Evolutionary conservation across 1,284 basidiomycete species (phyloP), one percentile per base, ranked within the genome.

Genomic region (Ganoderma lucidum): DNA sequence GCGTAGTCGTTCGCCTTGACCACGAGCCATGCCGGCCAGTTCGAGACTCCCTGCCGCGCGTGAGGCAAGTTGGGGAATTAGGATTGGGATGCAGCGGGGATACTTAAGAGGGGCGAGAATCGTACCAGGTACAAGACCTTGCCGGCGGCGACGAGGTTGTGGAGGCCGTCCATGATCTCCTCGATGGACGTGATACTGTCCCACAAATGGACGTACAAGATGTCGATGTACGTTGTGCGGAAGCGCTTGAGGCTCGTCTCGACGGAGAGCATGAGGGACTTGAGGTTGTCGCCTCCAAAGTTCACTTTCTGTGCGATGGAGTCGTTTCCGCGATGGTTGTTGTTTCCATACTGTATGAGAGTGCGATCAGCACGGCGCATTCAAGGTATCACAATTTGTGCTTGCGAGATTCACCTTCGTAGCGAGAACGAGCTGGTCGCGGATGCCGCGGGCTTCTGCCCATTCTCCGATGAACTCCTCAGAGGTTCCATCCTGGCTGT

Each of bases 11-110:
- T 88, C 37, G 83, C 85, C 9, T 81, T 80, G 17, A 83, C 72
- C 45, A 89, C 86, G 37, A 88, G 75, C 86, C 86, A 89, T 0
- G 88, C 87, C 0, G 87, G 87, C 6, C 80, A 83, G 69, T 87
- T 83, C 19, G 75, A 78, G 9, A 80, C 44, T 9, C 79, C 78
- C 78, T 79, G 42, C 23, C 23, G 23, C 23, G 23, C 23, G 23
- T n/a, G n/a, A n/a, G n/a, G n/a, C n/a, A 23, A 1, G 23, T 28
- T n/a, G 9, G 32, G 10, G 5, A 41, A 0, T 41, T 0, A 41
- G 39, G 6, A 41, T 9, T 41, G 12, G 10, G 39, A 41, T 9
- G 39, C 9, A 58, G 35, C 10, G 41, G 8, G 12, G 32, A 12
- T 35, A 37, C 2, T 5, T 1, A 30, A 28, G 23, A 0, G 39